Conservation (phyloP, 208 protist species). For the Crithidia sp. region DNA sequence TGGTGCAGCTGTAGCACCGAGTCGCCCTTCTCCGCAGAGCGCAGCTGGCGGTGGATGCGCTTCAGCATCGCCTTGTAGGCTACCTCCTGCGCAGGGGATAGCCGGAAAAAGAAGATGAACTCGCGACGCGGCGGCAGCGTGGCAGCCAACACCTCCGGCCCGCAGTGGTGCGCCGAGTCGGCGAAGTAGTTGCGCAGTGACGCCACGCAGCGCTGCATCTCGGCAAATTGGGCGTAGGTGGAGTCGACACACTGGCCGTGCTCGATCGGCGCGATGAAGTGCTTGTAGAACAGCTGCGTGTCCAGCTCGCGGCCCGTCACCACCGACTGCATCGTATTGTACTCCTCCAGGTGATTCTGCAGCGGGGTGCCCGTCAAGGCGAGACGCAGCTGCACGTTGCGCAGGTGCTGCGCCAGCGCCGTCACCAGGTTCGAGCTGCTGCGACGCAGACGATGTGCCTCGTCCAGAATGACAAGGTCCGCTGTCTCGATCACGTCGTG, state of each 20-base stretch:
- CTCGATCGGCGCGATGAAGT: conserved; percentile 74
- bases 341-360: conserved; percentile 91
- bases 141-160: conserved; percentile 69
- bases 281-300: conserved; percentile 53
- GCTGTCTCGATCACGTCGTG: conserved; percentile 69
- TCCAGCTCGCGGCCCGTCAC: conserved; percentile 65
- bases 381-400: conserved; percentile 71
- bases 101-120: conserved; percentile 67
- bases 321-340: conserved; percentile 89
- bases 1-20: conserved; percentile 61
- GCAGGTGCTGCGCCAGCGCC: conserved; percentile 51
- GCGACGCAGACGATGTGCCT: conserved; percentile 77
- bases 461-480: conserved; percentile 84
- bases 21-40: conserved; percentile 21
- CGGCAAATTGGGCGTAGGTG: conserved; percentile 62
- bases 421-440: conserved; percentile 54
- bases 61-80: conserved; percentile 71
- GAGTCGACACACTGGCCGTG: conserved; percentile 73
- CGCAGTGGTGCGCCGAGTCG: conserved; percentile 71
- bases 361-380: conserved; percentile 91
- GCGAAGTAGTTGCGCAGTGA: conserved; percentile 75
- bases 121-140: conserved; percentile 73
- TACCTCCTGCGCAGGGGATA: conserved; percentile 66
- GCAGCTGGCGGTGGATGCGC: conserved; percentile 20
- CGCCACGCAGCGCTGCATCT: conserved; percentile 82